Percentiles rank a stretch among this genome's conserved stretches.
Conservation (phyloP, 2,329 filamentous ascomycete species). For the Tolypocladium paradoxum region DNA sequence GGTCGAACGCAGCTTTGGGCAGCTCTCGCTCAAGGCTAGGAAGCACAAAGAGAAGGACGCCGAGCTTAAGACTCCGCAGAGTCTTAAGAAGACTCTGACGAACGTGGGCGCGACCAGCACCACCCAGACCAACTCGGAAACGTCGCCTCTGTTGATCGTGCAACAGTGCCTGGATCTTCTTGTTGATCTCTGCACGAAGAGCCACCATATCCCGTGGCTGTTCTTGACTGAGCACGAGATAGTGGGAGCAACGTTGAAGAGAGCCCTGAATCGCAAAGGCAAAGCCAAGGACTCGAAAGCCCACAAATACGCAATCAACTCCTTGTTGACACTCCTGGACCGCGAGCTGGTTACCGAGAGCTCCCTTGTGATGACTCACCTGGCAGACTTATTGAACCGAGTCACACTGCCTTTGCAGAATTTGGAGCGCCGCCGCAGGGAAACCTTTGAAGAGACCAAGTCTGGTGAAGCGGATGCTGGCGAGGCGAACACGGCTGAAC, state of each 20-base stretch:
- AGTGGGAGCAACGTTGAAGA: conserved; percentile 64
- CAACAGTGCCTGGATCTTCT: conserved; percentile 88
- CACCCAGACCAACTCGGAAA: conserved; percentile 61
- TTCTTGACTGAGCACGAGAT: conserved; percentile 90
- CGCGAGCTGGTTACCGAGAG: conserved; percentile 95
- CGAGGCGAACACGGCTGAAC: conserved; percentile 17
- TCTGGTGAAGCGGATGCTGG: conserved; percentile 26
- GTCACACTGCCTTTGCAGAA: conserved; percentile 80
- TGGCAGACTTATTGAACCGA: conserved; percentile 76
- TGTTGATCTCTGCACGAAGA: conserved; percentile 73
- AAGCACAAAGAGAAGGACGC: conserved; percentile 55
- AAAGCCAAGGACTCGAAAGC: conserved; percentile 79
- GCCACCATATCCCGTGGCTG: conserved; percentile 77
- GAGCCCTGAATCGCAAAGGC: conserved; percentile 67
- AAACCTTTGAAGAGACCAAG: conserved; percentile 47
- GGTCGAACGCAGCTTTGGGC: conserved; percentile 89
- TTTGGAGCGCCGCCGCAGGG: conserved; percentile 73
- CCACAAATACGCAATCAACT: conserved; percentile 84
- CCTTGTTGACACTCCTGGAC: conserved; percentile 76
- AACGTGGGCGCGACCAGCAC: conserved; percentile 35
- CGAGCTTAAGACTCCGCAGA: conserved; percentile 66
- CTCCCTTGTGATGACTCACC: conserved; percentile 88
- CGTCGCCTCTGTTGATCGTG: conserved; percentile 88
- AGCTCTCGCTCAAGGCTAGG: conserved; percentile 83
- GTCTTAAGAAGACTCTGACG: conserved; percentile 64